Evolutionary conservation across 225 moss, liverwort and hornwort genomes (phyloP).

Genomic region (Pseudisothecium myosuroides): DNA sequence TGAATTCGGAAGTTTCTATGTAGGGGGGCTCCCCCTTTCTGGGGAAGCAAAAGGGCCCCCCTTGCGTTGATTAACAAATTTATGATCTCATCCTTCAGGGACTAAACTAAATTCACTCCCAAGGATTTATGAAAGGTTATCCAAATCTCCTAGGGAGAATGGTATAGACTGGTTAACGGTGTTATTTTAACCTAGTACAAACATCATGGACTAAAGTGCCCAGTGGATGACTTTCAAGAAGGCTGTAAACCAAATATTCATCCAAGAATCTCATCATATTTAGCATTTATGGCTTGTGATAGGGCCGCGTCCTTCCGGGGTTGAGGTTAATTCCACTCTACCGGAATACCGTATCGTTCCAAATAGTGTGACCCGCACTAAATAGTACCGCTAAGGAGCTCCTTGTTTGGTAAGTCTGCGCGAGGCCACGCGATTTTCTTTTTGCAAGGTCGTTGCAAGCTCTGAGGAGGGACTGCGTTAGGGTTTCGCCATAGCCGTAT

Average conservation of each 20-base stretch:
- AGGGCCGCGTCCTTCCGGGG: neutral
- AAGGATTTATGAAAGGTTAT: no score
- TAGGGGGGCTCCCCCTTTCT: no score
- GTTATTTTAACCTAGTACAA: neutral
- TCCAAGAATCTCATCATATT: neutral
- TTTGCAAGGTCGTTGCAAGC: neutral
- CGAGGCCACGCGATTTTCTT: neutral
- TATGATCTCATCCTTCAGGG: no score
- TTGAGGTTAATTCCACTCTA: neutral
- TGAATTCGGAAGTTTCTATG: no score
- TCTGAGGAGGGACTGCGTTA: neutral
- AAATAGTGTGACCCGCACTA: neutral
- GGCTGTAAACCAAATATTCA: neutral
- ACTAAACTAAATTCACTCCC: no score
- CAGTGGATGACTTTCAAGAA: neutral
- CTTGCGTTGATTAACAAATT: no score
- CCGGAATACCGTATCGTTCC: neutral
- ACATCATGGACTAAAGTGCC: neutral
- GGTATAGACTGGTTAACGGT: rapidly evolving
- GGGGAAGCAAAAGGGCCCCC: no score
- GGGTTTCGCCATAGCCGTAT: slow-evolving; percentile 12
- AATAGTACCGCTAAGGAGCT: neutral
- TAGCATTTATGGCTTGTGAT: neutral
- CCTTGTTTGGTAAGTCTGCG: neutral
- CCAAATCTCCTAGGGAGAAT: rapidly evolving